Conservation (phyloP, 345 rosid species). For the Corchorus capsularis region DNA sequence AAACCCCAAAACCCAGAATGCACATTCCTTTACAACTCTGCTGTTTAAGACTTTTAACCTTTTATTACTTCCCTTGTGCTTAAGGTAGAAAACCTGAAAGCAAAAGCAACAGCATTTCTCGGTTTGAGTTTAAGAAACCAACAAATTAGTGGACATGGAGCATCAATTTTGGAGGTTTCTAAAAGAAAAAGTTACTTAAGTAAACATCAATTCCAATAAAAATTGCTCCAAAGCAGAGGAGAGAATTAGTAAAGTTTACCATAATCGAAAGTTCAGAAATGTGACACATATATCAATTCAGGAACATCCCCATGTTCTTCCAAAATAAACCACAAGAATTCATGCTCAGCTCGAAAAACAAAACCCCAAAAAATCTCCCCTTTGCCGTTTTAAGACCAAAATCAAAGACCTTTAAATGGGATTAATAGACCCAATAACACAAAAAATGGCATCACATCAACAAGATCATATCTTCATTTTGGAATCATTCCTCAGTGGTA, state of each 20-base stretch:
- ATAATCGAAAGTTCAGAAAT: slow-evolving; percentile 26
- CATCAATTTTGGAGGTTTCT: slow-evolving; percentile 43
- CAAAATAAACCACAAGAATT: slow-evolving; percentile 15
- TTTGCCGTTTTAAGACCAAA: slow-evolving; percentile 19
- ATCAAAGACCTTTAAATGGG: slow-evolving; percentile 20
- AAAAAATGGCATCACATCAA: slow-evolving; percentile 27
- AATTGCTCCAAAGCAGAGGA: slow-evolving; percentile 30
- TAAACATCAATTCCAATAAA: slow-evolving; percentile 43
- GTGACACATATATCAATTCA: slow-evolving; percentile 31
- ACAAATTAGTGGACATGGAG: slow-evolving; percentile 52
- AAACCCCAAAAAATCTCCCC: slow-evolving; percentile 6
- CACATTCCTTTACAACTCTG: slow-evolving; percentile 34
- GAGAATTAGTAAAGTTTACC: background rate
- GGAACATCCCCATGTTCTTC: slow-evolving; percentile 26
- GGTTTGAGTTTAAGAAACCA: slow-evolving; percentile 42
- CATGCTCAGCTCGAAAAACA: slow-evolving; percentile 24
- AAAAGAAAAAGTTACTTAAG: slow-evolving; percentile 25
- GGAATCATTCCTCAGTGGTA: background rate
- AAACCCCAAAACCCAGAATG: slow-evolving; percentile 31
- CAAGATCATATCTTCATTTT: slow-evolving; percentile 6
- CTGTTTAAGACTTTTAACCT: slow-evolving; percentile 8
- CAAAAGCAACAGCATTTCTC: slow-evolving; percentile 40
- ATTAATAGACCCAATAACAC: slow-evolving; percentile 18
- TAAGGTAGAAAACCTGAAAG: slow-evolving; percentile 40
- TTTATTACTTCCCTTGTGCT: slow-evolving; percentile 15